Evolutionary conservation across 139 green algal genomes (phyloP), one percentile per base, ranked within the genome.

Genomic region (Chlorella vulgaris): DNA sequence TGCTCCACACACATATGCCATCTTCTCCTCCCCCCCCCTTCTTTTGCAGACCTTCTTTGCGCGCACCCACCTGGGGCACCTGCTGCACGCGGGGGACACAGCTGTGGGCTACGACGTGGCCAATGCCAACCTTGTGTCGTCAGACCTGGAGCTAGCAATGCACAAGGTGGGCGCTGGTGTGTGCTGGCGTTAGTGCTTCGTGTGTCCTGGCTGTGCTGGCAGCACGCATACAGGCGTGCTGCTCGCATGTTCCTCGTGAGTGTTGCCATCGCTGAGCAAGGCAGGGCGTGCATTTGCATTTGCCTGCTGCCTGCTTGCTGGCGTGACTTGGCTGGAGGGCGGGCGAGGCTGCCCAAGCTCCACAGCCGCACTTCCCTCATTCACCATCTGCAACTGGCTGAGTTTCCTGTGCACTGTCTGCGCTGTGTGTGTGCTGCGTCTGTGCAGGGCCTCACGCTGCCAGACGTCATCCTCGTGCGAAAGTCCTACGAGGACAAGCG

Each of bases 401-500:
- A n/a, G n/a, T n/a, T n/a, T n/a, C n/a, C n/a, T n/a, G n/a, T n/a
- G n/a, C n/a, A n/a, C n/a, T n/a, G n/a, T n/a, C n/a, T n/a, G n/a
- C n/a, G n/a, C n/a, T n/a, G n/a, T n/a, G n/a, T n/a, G n/a, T n/a
- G n/a, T n/a, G n/a, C n/a, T n/a, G n/a, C n/a, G n/a, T n/a, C n/a
- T n/a, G 2, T 24, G 75, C 90, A 89, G 76, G 93, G 92, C 31
- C 81, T 88, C 2, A n/a, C 69, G 2, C 68, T 98, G 39, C 94
- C 95, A 3, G 96, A 99, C 80, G 92, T 98, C 7, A 80, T 99
- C 6, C 91, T 99, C 51, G 95, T 97, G 63, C 86, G 90, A 38
- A 99, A 98, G 90, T 92, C 81, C 69, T 99, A 98, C 82, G 93
- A 97, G 84, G 94, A 98, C 85, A 92, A 92, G 85, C 84, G 96